Evolutionary conservation across 1,284 basidiomycete species (phyloP), one percentile per base, ranked within the genome.

Genomic region (Heimioporus punctisporus): DNA sequence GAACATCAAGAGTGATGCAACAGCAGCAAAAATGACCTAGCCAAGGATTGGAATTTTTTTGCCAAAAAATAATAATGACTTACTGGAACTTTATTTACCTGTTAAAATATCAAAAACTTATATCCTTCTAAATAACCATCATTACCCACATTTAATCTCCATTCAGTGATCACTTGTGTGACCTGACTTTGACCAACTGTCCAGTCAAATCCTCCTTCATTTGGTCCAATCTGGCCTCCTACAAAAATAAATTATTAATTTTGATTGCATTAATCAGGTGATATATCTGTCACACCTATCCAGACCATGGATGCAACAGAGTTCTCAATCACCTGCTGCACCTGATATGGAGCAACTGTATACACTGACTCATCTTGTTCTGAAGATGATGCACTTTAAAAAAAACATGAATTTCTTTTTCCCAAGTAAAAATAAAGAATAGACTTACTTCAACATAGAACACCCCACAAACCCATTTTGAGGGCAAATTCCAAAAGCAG

Each of bases 261-360:
- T 37, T 37, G 31, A 12, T 12, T 21, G 9, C 3, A 23, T 17
- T 37, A 37, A 17, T 37, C 34, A 40, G 10, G 11, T n/a, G n/a
- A 37, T 39, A 23, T 21, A 3, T 15, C 6, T 1, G 3, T 23
- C 21, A 17, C 24, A 59, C 57, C 42, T 19, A 43, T 48, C 56
- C 56, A 58, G 19, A 59, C 39, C 4, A 40, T 25, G 4, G 21
- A 14, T 41, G 56, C 56, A 11, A 21, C 30, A n/a, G 27, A 26
- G 5, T 51, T 3, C 21, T 31, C 42, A 31, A 58, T 43, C n/a
- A 17, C 48, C 4, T 55, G 17, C 15, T 58, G 21, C 3, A 58
- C 3, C 11, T 48, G 42, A 15, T 41, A 9, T 47, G 48, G 41
- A 23, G 41, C 40, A 10, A 58, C 34, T 30, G 27, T 43, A 25